These are phyloP conservation scores for Flaveria linearis DNA, from an alignment of 129 eudicot species.

Conservation along the genomic window DNA sequence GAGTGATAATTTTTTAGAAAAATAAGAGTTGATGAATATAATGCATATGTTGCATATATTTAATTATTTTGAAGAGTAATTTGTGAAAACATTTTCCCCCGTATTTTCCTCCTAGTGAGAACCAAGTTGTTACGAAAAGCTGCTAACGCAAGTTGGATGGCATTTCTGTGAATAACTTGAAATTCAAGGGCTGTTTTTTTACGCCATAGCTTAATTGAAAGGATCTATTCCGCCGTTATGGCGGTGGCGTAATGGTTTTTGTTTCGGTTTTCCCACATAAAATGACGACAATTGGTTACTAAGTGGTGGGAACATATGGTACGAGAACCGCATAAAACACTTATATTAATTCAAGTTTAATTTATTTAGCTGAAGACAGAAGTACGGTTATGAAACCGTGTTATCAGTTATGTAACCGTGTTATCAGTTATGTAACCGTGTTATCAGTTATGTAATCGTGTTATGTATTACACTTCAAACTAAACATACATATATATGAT, in stretches of 20 bases:
- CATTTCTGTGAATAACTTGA: slow-evolving; percentile 36
- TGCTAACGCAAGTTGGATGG: slow-evolving; percentile 41
- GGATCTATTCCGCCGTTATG: slow-evolving; percentile 53
- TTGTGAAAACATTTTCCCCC: slow-evolving; percentile 33
- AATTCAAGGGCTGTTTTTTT: slow-evolving; percentile 23
- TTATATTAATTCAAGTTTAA: no score
- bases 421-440: no score
- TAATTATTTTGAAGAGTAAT: neutral
- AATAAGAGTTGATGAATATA: neutral
- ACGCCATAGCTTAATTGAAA: neutral
- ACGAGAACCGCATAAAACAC: neutral
- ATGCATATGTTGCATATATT: neutral
- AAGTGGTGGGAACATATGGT: neutral
- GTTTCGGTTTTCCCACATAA: slow-evolving; percentile 16
- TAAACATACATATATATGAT: neutral
- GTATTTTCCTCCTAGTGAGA: slow-evolving; percentile 28
- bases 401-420: no score
- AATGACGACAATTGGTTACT: slow-evolving; percentile 22
- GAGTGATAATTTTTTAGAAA: neutral
- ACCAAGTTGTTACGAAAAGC: slow-evolving; percentile 31
- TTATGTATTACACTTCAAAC: neutral
- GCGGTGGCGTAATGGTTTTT: slow-evolving; percentile 50
- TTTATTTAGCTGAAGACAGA: no score
- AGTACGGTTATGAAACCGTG: no score
- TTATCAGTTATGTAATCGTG: no score